Base-by-base conservation (phyloP, 805 yeast species). In the Saturnispora quitensis region DNA sequence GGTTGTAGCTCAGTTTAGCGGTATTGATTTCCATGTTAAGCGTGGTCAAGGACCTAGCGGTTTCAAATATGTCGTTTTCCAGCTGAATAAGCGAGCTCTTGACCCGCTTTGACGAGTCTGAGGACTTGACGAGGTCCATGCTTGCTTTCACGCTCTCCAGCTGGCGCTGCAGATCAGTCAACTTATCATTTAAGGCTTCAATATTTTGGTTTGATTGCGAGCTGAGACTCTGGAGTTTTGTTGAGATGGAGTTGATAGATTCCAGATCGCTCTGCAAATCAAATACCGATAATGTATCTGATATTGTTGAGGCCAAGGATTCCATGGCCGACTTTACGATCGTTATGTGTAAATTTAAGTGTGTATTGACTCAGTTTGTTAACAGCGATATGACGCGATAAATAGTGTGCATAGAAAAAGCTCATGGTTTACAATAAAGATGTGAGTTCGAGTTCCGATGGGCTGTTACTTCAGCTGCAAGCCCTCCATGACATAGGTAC, bases 1-100 rank as follows among this genome's bases (percentile, higher is more conserved):
- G 68, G 17, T 73, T 68, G 46, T 72, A 63, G 22, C 69, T 67
- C 15, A 71, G 58, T 45, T 62, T 67, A 53, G 72, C 64, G 48
- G 70, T 73, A 61, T 69, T 70, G 55, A 69, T 73, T 59, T 69
- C 71, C 60, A 76, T 73, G 38, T 71, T 65, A 45, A 80, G 62
- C 47, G 75, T 79, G 35, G 77, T 77, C 53, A 81, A 66, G 25
- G 68, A 73, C 56, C 76, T 78, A 3, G 83, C 83, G 8, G 79
- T 61, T 8, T 73, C 63, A 43, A 81, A 73, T 47, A 80, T 78
- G 36, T 69, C 62, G 40, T 69, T 70, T 55, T 78, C 82, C 12
- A 68, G 58, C 12, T 62, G 58, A 33, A 66, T 65, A 15, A 72
- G 58, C 15, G 67, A 66, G 1, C 57, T 53, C 35, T 66, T 64